These are phyloP conservation scores for Pholiota microspora DNA, from an alignment of 768 basidiomycete species.

Conservation along the genomic window DNA sequence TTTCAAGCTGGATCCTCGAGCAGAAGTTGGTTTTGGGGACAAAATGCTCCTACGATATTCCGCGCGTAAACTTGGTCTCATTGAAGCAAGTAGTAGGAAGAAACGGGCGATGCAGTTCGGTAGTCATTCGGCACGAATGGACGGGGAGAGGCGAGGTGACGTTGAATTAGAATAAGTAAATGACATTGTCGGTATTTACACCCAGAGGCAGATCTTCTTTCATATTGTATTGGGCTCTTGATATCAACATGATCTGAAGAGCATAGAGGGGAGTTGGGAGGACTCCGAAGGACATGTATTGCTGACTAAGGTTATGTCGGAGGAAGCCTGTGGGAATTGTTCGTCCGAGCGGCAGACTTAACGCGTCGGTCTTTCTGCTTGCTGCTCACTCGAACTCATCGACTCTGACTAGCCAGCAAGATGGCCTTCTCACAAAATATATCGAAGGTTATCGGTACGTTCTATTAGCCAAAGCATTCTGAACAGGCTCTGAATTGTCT, in stretches of 20 bases:
- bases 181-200: too few relatives aligned
- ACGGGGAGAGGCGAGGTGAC: conserved; percentile 61
- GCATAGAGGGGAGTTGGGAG: too few relatives aligned
- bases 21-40: conserved; percentile 80
- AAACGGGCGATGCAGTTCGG: conserved; percentile 99
- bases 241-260: too few relatives aligned
- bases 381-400: background rate
- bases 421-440: conserved; percentile 53
- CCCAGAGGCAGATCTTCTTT: too few relatives aligned
- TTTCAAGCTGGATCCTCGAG: conserved; percentile 74
- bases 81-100: conserved; percentile 70
- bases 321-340: too few relatives aligned
- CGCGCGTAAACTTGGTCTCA: conserved; percentile 69
- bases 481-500: background rate
- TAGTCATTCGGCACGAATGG: conserved; percentile 82
- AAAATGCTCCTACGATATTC: conserved; percentile 81
- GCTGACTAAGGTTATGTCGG: too few relatives aligned
- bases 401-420: conserved; percentile 5
- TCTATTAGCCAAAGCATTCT: background rate
- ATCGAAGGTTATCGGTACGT: conserved; percentile 48
- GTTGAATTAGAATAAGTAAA: conserved; percentile 26
- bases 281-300: too few relatives aligned
- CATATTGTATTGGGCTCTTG: too few relatives aligned
- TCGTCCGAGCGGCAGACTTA: background rate
- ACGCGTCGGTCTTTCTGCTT: background rate